phyloP scores from a whole-genome alignment of 2,329 filamentous ascomycete genomes.

The Pseudogymnoascus sp. region DNA sequence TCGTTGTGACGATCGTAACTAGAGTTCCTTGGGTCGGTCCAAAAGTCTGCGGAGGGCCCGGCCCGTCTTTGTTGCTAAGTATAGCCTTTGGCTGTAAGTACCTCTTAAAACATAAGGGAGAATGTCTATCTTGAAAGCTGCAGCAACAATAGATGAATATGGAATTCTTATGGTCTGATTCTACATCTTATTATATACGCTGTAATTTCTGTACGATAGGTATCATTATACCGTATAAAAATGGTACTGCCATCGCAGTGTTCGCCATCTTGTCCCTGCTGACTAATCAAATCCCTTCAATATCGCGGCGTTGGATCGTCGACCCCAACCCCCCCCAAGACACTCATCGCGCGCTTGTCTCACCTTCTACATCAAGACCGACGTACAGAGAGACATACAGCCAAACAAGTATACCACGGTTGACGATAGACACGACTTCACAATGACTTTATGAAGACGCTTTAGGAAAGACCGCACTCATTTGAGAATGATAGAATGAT shows the following conservation, averaged over 20 bases:
- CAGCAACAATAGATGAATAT: background rate
- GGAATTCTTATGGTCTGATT: background rate
- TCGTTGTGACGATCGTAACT: background rate
- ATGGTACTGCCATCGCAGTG: background rate
- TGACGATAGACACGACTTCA: slow-evolving; percentile 3
- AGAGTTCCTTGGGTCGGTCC: background rate
- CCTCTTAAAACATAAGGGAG: background rate
- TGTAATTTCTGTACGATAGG: background rate
- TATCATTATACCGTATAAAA: background rate
- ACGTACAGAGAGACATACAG: slow-evolving; percentile 7
- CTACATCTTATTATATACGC: background rate
- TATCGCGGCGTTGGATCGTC: background rate
- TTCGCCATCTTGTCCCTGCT: background rate
- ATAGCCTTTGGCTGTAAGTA: background rate
- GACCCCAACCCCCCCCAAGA: background rate
- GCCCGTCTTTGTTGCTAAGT: slow-evolving; percentile 8
- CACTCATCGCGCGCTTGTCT: slow-evolving; percentile 6
- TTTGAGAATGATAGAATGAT: slow-evolving; percentile 8
- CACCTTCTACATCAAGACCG: slow-evolving; percentile 8
- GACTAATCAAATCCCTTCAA: slow-evolving; percentile 1
- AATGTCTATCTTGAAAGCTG: background rate
- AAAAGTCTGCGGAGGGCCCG: slow-evolving; percentile 8
- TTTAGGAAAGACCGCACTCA: slow-evolving; percentile 4
- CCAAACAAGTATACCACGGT: slow-evolving; percentile 5
- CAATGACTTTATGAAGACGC: slow-evolving; percentile 9